Base-by-base conservation (phyloP, 2,329 filamentous ascomycete species). In the Trichoderma afroharzianum region DNA sequence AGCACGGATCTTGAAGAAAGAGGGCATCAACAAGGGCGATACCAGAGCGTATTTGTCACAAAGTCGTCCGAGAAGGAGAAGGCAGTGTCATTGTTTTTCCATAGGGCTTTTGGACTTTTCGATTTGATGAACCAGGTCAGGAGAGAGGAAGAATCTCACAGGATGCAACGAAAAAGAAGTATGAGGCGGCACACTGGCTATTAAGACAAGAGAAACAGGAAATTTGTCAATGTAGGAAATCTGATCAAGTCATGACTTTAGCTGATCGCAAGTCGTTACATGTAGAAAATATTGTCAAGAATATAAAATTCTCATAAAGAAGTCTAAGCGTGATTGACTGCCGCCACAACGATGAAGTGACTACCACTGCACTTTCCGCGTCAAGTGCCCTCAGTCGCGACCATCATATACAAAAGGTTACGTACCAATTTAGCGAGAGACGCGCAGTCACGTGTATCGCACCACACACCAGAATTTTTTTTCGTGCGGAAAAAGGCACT, bases 401-500 rank as follows among this genome's bases (percentile, higher is more conserved):
- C 26, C 47, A 3, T n/a, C n/a, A 2, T n/a, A 30, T 32, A 59
- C 21, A 33, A 21, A 50, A 59, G 4, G 14, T 6, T 21, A 3
- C 15, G 47, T 30, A 15, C 2, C 14, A 3, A 32, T 43, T 69
- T 69, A 63, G 58, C 43, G 68, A 57, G 59, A 7, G 18, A 57
- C 58, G 28, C 59, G 61, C 18, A 21, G 6, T 55, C 62, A 33
- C 62, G 63, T 50, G 50, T 36, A 24, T 9, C 32, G 5, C 21
- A 18, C 36, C 6, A 33, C 63, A 26, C 63, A 66, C 36, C 39
- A 32, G 4, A 43, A 39, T 39, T 43, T 68, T 15, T 15, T 57
- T 61, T 58, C 57, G 26, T 33, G 68, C 71, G 78, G 78, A 79
- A 76, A 28, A 76, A 77, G 68, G 26, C 30, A 43, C 15, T 26